Evolutionary conservation across 2,329 filamentous ascomycete genomes (phyloP), one percentile per base, ranked within the genome.

Genomic region (Ascochyta koolunga): DNA sequence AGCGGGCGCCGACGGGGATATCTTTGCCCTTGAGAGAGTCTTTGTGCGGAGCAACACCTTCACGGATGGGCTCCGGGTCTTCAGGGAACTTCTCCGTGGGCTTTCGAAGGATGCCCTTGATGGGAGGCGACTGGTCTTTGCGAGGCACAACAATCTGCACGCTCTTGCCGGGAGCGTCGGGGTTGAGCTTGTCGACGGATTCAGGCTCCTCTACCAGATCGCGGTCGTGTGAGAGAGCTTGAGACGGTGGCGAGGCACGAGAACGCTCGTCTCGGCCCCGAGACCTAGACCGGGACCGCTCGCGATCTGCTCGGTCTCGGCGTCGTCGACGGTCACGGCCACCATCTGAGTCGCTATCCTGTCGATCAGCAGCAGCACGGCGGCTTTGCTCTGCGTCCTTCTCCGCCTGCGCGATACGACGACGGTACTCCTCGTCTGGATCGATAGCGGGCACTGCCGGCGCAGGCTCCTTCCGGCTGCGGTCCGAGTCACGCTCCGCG

Each of bases 41-140:
- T 76, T 96, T 96, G 69, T 96, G 85, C n/a, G 93, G 93, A 2
- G 93, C 92, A 6, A 96, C 93, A 15, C 93, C 93, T 73, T 97
- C 93, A 18, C 93, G 85, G 31, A 96, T 82, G 0, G 91, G 89
- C 61, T 92, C 88, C 0, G 86, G 85, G 58, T 96, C 89, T 68
- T 97, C 93, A 0, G 93, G 93, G 67, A 97, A 98, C 66, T 89
- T 89, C 22, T 83, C 82, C 15, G 86, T 91, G 0, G 93, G 93
- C 49, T 85, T 83, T 74, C 96, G 95, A 37, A 98, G 80, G 51
- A 98, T 98, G 15, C 92, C 88, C 74, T 89, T 95, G 33, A 66
- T 58, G 9, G 54, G 91, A 16, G 86, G 83, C 60, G 90, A 89
- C 35, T 83, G 82, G 16, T 90, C 88, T 49, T 74, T 88, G 2